Conservation (phyloP, 345 rosid genomes). For the Barbarea vulgaris region DNA sequence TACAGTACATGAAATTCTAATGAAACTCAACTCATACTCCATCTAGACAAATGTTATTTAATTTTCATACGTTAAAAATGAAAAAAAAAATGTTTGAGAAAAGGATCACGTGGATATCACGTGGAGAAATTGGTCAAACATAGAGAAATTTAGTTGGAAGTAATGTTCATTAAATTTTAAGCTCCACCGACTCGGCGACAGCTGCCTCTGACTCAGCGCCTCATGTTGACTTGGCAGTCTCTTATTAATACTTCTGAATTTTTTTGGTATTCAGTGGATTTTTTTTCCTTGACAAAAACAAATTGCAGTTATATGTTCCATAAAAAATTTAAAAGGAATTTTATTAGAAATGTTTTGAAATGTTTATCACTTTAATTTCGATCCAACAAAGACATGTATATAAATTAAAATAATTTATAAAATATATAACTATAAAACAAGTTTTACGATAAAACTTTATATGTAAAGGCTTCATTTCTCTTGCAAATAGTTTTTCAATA, state of each 20-base stretch:
- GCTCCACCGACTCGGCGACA: conserved; percentile 35
- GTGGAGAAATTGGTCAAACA: conserved; percentile 16
- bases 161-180: conserved; percentile 1
- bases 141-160: conserved; percentile 21
- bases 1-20: neutral
- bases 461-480: neutral
- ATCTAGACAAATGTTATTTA: neutral
- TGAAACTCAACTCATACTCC: neutral
- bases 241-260: neutral
- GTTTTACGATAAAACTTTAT: neutral
- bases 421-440: neutral
- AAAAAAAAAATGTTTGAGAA: neutral
- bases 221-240: conserved; percentile 28
- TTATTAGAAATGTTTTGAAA: neutral
- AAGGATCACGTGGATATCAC: conserved; percentile 22
- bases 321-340: neutral
- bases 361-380: neutral
- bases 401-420: neutral
- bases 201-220: conserved; percentile 31
- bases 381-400: neutral
- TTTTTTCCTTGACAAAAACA: neutral
- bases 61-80: neutral
- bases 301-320: neutral
- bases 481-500: neutral
- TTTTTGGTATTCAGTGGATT: neutral